Percentiles rank a stretch among this genome's conserved stretches.
phyloP scores from a whole-genome alignment of 129 eudicot genomes.

The Oenanthe sinensis region DNA sequence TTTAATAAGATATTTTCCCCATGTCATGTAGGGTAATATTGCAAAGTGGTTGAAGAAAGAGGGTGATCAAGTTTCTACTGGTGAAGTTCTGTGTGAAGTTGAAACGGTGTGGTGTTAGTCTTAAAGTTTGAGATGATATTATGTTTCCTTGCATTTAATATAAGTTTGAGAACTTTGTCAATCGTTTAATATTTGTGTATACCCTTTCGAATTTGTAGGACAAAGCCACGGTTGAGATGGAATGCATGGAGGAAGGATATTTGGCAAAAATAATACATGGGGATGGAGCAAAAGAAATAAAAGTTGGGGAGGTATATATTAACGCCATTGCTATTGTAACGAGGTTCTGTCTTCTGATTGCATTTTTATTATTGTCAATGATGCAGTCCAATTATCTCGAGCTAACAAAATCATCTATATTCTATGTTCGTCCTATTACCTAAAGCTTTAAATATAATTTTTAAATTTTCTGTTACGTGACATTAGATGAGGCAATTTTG shows the following conservation, averaged over 20 bases:
- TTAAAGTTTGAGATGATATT: slow-evolving; percentile 2
- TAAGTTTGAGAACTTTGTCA: slow-evolving; percentile 1
- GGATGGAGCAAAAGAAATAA: slow-evolving; percentile 81
- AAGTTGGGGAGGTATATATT: slow-evolving; percentile 92
- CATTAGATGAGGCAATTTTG: not conserved
- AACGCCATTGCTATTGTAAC: not conserved
- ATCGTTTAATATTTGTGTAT: slow-evolving; percentile 4
- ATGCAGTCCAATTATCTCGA: not conserved
- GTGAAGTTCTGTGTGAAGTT: slow-evolving; percentile 99
- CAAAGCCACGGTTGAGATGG: slow-evolving; percentile 98
- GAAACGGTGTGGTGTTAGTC: slow-evolving; percentile 62
- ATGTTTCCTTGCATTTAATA: slow-evolving; percentile 1
- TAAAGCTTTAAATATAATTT: not conserved
- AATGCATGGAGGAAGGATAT: slow-evolving; percentile 97
- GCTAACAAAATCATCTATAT: not conserved
- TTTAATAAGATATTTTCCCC: not conserved
- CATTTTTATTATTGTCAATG: not conserved
- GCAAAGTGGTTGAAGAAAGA: slow-evolving; percentile 99
- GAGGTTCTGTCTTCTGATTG: not conserved
- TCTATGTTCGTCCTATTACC: not conserved
- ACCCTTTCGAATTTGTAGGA: slow-evolving; percentile 38
- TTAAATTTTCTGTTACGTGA: not conserved
- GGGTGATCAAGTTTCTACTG: slow-evolving; percentile 85
- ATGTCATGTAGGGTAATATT: slow-evolving; percentile 70
- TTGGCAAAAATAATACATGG: slow-evolving; percentile 85